A percentile compares a stretch with the other conserved stretches of the same genome.
Conservation (phyloP, 2,329 filamentous ascomycete genomes). For the Exophiala sideris region DNA sequence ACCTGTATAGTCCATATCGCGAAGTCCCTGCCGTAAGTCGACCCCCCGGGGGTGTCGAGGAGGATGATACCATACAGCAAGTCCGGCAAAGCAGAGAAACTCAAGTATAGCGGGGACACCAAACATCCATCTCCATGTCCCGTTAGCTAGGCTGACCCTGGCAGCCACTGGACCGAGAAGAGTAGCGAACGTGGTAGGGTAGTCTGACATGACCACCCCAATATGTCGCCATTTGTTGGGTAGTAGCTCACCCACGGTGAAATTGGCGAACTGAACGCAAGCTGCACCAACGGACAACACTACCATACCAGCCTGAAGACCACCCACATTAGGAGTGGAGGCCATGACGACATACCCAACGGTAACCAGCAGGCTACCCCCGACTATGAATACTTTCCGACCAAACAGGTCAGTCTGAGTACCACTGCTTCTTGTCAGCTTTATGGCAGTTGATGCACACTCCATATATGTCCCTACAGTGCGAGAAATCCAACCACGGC, state of each 20-base stretch:
- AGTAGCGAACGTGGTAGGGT: constrained; percentile 44
- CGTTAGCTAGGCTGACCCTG: too few species aligned
- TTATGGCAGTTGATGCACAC: too few species aligned
- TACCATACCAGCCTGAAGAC: constrained; percentile 39
- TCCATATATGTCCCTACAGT: too few species aligned
- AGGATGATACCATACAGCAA: too few species aligned
- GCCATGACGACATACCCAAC: constrained; percentile 39
- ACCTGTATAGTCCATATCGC: too few species aligned
- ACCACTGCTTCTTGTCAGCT: too few species aligned
- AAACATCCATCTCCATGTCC: too few species aligned
- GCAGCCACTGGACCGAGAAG: constrained; percentile 47
- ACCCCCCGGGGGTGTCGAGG: too few species aligned
- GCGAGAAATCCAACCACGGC: too few species aligned
- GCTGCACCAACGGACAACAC: constrained; percentile 44
- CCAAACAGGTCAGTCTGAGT: constrained; percentile 49
- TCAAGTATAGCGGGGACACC: too few species aligned
- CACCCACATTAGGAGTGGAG: constrained; percentile 38
- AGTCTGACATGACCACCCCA: constrained; percentile 43
- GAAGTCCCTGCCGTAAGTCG: too few species aligned
- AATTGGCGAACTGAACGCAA: constrained; percentile 44
- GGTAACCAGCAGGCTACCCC: constrained; percentile 41
- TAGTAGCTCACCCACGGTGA: constrained; percentile 39
- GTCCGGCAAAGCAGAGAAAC: too few species aligned
- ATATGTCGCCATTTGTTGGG: constrained; percentile 50
- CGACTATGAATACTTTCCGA: constrained; percentile 44